Evolutionary conservation across 495 filamentous ascomycete genomes (phyloP), one percentile per base, ranked within the genome.

Genomic region (Cercophora scortea): DNA sequence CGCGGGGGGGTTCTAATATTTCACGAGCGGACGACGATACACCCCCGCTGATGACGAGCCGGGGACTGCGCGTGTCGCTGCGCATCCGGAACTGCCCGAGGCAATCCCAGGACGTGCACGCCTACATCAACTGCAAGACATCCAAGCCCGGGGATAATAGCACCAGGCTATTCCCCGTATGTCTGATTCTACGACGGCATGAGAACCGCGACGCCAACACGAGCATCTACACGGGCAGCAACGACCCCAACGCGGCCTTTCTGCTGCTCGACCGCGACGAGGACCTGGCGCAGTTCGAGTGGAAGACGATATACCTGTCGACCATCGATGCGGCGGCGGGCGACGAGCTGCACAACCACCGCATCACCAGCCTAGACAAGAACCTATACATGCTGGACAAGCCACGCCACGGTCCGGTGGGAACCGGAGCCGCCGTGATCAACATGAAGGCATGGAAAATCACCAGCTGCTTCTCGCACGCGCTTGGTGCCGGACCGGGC

Each of bases 41-140:
- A 1, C 60, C 60, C 8, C 60, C 60, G 15, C 56, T 59, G 2
- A 62, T 62, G n/a, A 62, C 60, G 1, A 54, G 50, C 38, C 60
- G 60, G 2, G 60, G 60, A 0, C 46, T 62, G 0, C 60, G 60
- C 0, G 44, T 62, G 1, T 50, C 56, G 1, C 50, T 62, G 12
- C 51, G 59, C 11, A 46, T 56, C 3, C 47, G 51, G 32, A 50
- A 43, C 4, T 32, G 52, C 11, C 25, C 25, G 25, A 39, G 12
- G 16, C 34, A 45, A 7, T 17, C 45, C 0, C 48, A 42, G 11
- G 56, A 58, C 32, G 32, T 59, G 9, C 54, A 58, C 32, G 56
- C 60, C 3, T 62, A 62, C 51, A 59, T 62, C 50, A 62, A 62
- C 45, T 58, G 53, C 53, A 56, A 54, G 12, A 59, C 59, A 3